Conservation (phyloP, 441 rosid species). For the Lepidium campestre region DNA sequence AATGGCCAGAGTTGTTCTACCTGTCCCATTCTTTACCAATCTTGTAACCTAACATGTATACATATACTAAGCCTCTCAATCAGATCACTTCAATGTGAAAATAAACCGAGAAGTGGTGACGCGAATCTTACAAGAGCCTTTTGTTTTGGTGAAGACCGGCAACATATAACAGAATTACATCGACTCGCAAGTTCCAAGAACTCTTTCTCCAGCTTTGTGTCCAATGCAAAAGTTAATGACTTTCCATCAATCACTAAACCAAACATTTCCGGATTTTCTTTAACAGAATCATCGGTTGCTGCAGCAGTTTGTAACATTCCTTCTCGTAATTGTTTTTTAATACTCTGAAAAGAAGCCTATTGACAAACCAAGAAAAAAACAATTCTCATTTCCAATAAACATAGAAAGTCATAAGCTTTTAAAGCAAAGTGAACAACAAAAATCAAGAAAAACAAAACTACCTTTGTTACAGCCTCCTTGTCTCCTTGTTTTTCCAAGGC, state of each 20-base stretch:
- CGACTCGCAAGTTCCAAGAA: conserved; percentile 66
- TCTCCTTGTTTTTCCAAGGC: conserved; percentile 67
- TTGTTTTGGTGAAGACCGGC: conserved; percentile 95
- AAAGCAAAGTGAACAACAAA: neutral
- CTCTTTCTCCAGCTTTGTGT: conserved; percentile 35
- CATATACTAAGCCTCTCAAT: conserved; percentile 36
- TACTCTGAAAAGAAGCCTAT: conserved; percentile 57
- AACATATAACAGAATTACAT: conserved; percentile 88
- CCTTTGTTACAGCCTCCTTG: conserved; percentile 45
- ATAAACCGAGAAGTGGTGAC: neutral
- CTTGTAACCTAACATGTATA: conserved; percentile 61
- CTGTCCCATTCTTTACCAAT: conserved; percentile 69
- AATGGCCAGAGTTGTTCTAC: conserved; percentile 75
- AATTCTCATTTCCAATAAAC: conserved; percentile 6
- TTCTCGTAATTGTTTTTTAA: conserved; percentile 38
- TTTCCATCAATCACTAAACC: conserved; percentile 86
- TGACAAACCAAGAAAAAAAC: neutral
- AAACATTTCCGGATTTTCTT: conserved; percentile 33
- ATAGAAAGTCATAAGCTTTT: neutral
- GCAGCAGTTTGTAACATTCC: conserved; percentile 31
- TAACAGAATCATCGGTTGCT: conserved; percentile 7
- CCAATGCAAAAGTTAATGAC: conserved; percentile 68
- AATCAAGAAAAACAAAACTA: conserved; percentile 15
- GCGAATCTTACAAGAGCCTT: conserved; percentile 74
- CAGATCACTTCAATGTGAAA: conserved; percentile 30